Percentiles rank a stretch among this genome's conserved stretches.
phyloP scores from a whole-genome alignment of 441 rosid species.

The Arabidopsis hybrid region DNA sequence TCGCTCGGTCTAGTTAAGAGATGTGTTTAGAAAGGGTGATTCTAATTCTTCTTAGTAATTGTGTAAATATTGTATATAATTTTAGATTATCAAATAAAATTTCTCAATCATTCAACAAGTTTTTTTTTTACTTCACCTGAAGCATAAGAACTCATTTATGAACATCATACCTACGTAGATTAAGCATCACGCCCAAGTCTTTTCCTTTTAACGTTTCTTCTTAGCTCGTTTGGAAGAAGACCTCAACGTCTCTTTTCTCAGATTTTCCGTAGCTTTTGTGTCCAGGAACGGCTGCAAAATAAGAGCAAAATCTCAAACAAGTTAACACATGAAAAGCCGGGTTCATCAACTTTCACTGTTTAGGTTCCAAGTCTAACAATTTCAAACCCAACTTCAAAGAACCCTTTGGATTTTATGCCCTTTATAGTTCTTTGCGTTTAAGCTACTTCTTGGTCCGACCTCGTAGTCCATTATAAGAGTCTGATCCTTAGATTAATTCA shows the following conservation, averaged over 20 bases:
- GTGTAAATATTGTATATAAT: slow-evolving; percentile 4
- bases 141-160: slow-evolving; percentile 19
- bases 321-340: neutral
- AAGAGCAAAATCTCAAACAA: slow-evolving; percentile 9
- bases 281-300: slow-evolving; percentile 74
- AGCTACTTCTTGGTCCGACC: neutral
- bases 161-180: slow-evolving; percentile 25
- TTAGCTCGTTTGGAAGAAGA: slow-evolving; percentile 67
- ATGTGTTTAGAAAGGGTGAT: slow-evolving; percentile 33
- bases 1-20: slow-evolving; percentile 39
- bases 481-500: neutral
- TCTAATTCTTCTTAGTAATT: slow-evolving; percentile 3
- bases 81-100: slow-evolving; percentile 18
- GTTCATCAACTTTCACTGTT: neutral
- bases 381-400: neutral
- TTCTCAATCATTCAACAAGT: neutral
- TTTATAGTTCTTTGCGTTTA: neutral
- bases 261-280: slow-evolving; percentile 58
- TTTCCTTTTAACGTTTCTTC: slow-evolving; percentile 58
- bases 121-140: neutral
- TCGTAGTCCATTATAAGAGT: neutral
- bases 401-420: neutral
- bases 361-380: slow-evolving; percentile 7
- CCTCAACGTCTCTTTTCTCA: slow-evolving; percentile 62
- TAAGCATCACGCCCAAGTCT: neutral